Evolutionary conservation across 352 stramenopile species (phyloP).

Genomic region (Phytophthora agathidicida): DNA sequence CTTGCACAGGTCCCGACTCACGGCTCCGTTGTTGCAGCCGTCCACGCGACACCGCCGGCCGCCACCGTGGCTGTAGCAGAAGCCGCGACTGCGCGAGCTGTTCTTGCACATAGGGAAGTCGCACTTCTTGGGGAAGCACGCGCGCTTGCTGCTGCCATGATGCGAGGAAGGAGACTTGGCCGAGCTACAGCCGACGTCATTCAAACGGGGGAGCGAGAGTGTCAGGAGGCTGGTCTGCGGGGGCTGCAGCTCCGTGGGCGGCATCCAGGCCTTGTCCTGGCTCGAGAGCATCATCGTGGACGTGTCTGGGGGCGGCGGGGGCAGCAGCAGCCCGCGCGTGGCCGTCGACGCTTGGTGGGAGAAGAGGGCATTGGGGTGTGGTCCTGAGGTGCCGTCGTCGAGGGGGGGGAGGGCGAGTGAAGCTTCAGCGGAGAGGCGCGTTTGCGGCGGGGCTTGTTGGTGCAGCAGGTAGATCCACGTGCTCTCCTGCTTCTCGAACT

Average conservation of each 20-base stretch:
- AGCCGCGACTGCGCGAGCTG: conserved; percentile 75
- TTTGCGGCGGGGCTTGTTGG: conserved; percentile 48
- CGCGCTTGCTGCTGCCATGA: conserved; percentile 46
- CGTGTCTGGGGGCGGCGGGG: neutral
- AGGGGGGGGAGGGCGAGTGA: conserved; percentile 25
- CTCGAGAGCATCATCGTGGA: conserved; percentile 35
- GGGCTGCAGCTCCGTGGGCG: neutral
- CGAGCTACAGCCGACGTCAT: conserved; percentile 2
- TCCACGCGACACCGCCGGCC: conserved; percentile 69
- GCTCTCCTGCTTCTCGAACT: conserved; percentile 54
- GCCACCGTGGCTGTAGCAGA: conserved; percentile 82
- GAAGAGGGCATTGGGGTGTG: conserved; percentile 19
- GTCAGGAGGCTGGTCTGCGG: conserved; percentile 21
- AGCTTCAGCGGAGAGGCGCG: conserved; percentile 20
- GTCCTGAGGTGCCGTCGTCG: neutral
- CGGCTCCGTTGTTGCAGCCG: conserved; percentile 71
- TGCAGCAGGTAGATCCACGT: conserved; percentile 68
- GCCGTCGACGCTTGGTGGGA: conserved; percentile 15
- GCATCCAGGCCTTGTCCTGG: conserved; percentile 28
- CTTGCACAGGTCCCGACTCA: conserved; percentile 85
- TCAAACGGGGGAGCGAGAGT: conserved; percentile 27
- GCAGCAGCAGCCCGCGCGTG: conserved; percentile 13
- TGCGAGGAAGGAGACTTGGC: conserved; percentile 10
- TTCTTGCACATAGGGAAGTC: conserved; percentile 89
- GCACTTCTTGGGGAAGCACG: conserved; percentile 82